Conservation (phyloP, 108 stramenopile genomes). For the Parietichytrium sp. region DNA sequence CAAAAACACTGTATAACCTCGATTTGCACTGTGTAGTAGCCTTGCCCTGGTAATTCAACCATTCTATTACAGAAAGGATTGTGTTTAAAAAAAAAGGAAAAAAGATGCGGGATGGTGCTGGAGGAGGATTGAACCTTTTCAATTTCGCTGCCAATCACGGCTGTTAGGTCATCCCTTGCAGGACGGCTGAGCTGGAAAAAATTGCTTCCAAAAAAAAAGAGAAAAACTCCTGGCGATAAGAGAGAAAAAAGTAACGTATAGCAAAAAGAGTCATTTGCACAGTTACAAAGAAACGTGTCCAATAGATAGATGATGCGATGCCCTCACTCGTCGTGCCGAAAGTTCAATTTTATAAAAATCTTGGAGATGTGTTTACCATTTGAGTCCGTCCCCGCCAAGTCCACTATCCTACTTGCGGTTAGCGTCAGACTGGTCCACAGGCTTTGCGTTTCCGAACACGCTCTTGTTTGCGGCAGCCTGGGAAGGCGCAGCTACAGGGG, state of each 20-base stretch:
- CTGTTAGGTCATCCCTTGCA: too few species aligned
- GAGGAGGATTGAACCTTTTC: too few species aligned
- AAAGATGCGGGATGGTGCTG: too few species aligned
- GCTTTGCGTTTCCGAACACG: slow-evolving; percentile 14
- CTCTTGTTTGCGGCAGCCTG: neutral
- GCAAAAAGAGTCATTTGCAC: neutral
- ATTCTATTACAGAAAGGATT: too few species aligned
- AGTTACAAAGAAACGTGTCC: neutral
- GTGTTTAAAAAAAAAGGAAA: too few species aligned
- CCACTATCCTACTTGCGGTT: neutral
- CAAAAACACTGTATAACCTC: too few species aligned
- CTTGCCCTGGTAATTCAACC: too few species aligned
- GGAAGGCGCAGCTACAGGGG: neutral
- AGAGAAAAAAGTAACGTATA: slow-evolving; percentile 4
- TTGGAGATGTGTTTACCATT: neutral
- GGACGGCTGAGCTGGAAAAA: too few species aligned
- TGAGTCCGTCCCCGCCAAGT: neutral
- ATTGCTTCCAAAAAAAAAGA: too few species aligned
- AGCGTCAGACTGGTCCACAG: neutral
- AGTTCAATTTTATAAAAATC: neutral
- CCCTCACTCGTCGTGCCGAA: neutral
- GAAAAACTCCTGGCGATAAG: too few species aligned
- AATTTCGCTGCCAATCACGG: too few species aligned
- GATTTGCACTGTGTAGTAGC: too few species aligned
- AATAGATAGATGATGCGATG: neutral